A percentile compares a stretch with the other conserved stretches of the same genome.
Evolutionary conservation across 2,329 filamentous ascomycete species (phyloP).

Genomic region (Monilinia laxa): DNA sequence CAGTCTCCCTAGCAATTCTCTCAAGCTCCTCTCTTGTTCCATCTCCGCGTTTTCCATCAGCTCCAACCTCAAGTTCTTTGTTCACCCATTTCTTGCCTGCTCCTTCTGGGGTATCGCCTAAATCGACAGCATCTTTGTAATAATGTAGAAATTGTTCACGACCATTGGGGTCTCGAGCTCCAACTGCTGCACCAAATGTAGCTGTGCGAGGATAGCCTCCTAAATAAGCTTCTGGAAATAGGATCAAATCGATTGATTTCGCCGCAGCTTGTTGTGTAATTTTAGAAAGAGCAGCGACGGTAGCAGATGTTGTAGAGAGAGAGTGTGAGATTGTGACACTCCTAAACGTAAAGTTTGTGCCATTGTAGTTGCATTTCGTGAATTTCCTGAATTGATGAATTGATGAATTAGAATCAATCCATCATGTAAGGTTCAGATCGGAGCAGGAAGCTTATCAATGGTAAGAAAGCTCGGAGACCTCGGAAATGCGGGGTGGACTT

Average conservation of each 20-base stretch:
- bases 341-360: slow-evolving; percentile 39
- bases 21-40: slow-evolving; percentile 81
- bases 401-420: too few relatives aligned
- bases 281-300: slow-evolving; percentile 63
- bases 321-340: slow-evolving; percentile 52
- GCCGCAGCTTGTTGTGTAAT: slow-evolving; percentile 64
- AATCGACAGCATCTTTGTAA: slow-evolving; percentile 74
- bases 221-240: slow-evolving; percentile 90
- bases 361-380: slow-evolving; percentile 25
- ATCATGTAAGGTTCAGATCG: too few relatives aligned
- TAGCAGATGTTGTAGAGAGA: slow-evolving; percentile 50
- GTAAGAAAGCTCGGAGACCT: too few relatives aligned
- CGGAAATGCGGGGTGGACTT: too few relatives aligned
- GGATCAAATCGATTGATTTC: slow-evolving; percentile 62
- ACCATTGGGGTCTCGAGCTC: slow-evolving; percentile 64
- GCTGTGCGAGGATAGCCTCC: slow-evolving; percentile 87
- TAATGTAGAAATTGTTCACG: slow-evolving; percentile 81
- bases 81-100: slow-evolving; percentile 72
- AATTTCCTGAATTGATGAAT: background rate
- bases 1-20: slow-evolving; percentile 69
- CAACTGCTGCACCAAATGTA: slow-evolving; percentile 73
- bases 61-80: slow-evolving; percentile 55
- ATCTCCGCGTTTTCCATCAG: slow-evolving; percentile 57
- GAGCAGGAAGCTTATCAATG: too few relatives aligned
- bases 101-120: slow-evolving; percentile 74